Conservation (phyloP, 371 early-diverging fungal species). For the Dinochytrium kinnereticum region DNA sequence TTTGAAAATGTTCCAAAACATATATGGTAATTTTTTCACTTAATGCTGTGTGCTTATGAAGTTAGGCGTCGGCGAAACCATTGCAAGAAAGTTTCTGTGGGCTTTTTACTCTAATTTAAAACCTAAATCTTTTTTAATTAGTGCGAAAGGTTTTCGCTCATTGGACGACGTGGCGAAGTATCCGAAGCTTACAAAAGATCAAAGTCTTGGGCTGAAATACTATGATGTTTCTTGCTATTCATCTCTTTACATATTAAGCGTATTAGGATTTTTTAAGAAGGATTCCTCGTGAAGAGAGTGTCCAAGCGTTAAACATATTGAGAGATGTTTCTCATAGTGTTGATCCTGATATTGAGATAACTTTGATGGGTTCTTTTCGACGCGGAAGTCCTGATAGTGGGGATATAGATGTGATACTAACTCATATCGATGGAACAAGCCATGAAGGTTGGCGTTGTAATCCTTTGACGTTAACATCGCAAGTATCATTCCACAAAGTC, state of each 20-base stretch:
- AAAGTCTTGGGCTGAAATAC: constrained; percentile 45
- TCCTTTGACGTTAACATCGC: background rate
- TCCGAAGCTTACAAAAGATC: constrained; percentile 38
- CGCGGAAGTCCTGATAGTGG: constrained; percentile 48
- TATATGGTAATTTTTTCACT: constrained; percentile 35
- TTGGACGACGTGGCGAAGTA: constrained; percentile 44
- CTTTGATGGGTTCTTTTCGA: constrained; percentile 50
- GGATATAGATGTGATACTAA: constrained; percentile 50
- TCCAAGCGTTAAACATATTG: constrained; percentile 28
- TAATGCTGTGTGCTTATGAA: background rate
- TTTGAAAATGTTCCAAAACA: constrained; percentile 35
- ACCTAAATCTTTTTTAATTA: background rate
- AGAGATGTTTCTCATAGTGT: constrained; percentile 15
- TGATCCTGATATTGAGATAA: constrained; percentile 31
- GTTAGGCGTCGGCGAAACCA: constrained; percentile 30
- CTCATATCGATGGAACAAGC: constrained; percentile 23
- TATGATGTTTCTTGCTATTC: constrained; percentile 34
- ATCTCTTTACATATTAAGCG: background rate
- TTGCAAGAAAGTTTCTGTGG: constrained; percentile 33
- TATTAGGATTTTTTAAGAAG: constrained; percentile 41
- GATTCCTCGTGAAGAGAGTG: constrained; percentile 50
- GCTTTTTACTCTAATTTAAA: background rate
- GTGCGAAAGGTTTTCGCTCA: constrained; percentile 44
- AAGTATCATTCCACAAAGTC: constrained; percentile 21
- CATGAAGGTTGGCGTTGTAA: no score